These are phyloP conservation scores for Zasmidium cellare DNA, from an alignment of 2,329 filamentous ascomycete species.

Conservation along the genomic window DNA sequence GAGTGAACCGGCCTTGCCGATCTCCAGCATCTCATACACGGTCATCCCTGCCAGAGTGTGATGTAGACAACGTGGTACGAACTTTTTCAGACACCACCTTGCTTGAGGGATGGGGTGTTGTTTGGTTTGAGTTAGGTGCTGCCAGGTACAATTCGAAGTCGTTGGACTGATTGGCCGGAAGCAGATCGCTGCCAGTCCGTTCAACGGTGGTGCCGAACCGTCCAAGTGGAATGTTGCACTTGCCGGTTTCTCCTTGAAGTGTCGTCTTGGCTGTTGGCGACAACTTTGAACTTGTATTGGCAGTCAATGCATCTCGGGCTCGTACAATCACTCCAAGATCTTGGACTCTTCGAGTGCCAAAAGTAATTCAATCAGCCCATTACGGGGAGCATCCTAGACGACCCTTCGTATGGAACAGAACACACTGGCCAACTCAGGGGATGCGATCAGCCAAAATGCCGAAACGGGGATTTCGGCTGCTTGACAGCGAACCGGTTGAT, in stretches of 20 bases:
- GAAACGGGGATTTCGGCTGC: background rate
- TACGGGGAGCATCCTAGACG: background rate
- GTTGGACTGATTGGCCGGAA: background rate
- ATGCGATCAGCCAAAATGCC: background rate
- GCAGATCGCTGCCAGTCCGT: background rate
- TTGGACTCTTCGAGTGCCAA: background rate
- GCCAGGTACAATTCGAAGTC: background rate
- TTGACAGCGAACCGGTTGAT: background rate
- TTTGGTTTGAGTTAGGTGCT: background rate
- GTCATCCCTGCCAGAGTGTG: background rate
- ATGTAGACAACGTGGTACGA: background rate
- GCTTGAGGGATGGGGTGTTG: background rate
- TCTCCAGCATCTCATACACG: background rate
- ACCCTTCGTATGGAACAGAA: background rate
- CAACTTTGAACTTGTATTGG: no score
- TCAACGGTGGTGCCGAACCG: background rate
- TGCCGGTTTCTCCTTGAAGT: background rate
- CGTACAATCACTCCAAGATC: background rate
- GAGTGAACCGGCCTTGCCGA: background rate
- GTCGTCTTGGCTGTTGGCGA: background rate
- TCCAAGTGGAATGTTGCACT: background rate
- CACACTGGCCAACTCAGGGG: background rate
- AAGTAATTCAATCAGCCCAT: background rate
- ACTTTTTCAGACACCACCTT: background rate
- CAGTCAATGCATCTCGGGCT: no score